These are phyloP conservation scores for Kandelia obovata DNA, from an alignment of 345 rosid species.

Conservation along the genomic window DNA sequence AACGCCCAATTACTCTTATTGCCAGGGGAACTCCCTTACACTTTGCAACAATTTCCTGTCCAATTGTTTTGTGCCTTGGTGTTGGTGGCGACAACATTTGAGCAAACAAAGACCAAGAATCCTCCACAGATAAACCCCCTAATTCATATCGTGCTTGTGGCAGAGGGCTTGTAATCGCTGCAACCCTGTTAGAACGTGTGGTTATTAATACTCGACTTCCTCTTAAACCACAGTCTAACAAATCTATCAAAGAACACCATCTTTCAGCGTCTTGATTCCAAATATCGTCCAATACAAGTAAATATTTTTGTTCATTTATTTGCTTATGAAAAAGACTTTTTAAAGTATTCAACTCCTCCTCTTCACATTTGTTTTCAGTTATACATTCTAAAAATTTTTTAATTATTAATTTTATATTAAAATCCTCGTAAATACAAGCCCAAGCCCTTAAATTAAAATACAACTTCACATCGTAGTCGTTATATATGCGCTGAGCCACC, in stretches of 20 bases:
- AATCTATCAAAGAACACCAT: constrained; percentile 7
- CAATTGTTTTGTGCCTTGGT: neutral
- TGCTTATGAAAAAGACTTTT: too few species aligned
- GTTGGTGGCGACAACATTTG: neutral
- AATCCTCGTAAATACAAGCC: neutral
- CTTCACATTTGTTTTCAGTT: too few species aligned
- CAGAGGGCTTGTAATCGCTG: constrained; percentile 2
- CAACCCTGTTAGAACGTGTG: constrained; percentile 19
- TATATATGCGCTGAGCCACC: neutral
- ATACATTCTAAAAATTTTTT: too few species aligned
- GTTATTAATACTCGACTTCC: constrained; percentile 29
- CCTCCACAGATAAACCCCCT: neutral
- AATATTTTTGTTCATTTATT: too few species aligned
- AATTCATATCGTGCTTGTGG: neutral
- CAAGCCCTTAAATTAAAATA: neutral
- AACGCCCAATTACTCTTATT: constrained; percentile 12
- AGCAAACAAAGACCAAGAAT: constrained; percentile 23
- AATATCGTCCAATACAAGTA: too few species aligned
- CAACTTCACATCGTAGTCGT: neutral
- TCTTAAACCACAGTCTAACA: constrained; percentile 1
- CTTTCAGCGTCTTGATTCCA: neutral
- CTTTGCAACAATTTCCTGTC: constrained; percentile 10
- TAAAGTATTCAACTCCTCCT: fast-evolving
- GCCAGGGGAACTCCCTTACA: constrained; percentile 18
- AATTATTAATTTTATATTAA: too few species aligned